Conservation (phyloP, 1,284 basidiomycete genomes). For the Malassezia sp. region DNA sequence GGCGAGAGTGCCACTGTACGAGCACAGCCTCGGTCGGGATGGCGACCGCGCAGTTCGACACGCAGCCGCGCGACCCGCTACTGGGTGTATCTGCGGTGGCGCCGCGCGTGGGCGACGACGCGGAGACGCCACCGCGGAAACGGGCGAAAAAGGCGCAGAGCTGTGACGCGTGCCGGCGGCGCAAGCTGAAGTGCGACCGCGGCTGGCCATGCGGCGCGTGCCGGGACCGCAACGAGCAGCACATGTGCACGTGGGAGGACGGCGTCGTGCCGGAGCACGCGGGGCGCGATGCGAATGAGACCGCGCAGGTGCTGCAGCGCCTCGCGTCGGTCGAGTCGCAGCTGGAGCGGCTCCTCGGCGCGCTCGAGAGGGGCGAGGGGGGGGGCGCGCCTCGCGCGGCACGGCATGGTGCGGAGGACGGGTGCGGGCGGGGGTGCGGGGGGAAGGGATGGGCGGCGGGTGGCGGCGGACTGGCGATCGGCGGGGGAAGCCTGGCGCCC, state of each 20-base stretch:
- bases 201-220: slow-evolving; percentile 41
- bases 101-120: too few relatives aligned
- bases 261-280: slow-evolving; percentile 29
- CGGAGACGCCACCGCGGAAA: slow-evolving; percentile 18
- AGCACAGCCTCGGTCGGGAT: too few relatives aligned
- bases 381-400: not conserved
- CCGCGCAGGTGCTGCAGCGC: slow-evolving; percentile 19
- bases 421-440: too few relatives aligned
- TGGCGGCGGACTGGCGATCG: too few relatives aligned
- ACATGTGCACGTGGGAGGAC: slow-evolving; percentile 35
- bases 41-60: too few relatives aligned
- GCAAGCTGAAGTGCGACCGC: slow-evolving; percentile 39
- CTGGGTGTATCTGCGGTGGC: too few relatives aligned
- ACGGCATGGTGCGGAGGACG: too few relatives aligned
- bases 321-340: slow-evolving; percentile 27
- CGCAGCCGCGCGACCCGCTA: too few relatives aligned
- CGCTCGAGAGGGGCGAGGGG: slow-evolving; percentile 23
- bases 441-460: too few relatives aligned
- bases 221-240: slow-evolving; percentile 37
- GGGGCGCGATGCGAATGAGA: slow-evolving; percentile 23
- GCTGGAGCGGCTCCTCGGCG: slow-evolving; percentile 24
- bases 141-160: slow-evolving; percentile 36
- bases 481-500: too few relatives aligned
- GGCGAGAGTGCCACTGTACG: too few relatives aligned
- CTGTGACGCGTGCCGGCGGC: slow-evolving; percentile 33